Evolutionary conservation across 495 filamentous ascomycete species (phyloP).

Genomic region (Antarctomyces pellizariae): DNA sequence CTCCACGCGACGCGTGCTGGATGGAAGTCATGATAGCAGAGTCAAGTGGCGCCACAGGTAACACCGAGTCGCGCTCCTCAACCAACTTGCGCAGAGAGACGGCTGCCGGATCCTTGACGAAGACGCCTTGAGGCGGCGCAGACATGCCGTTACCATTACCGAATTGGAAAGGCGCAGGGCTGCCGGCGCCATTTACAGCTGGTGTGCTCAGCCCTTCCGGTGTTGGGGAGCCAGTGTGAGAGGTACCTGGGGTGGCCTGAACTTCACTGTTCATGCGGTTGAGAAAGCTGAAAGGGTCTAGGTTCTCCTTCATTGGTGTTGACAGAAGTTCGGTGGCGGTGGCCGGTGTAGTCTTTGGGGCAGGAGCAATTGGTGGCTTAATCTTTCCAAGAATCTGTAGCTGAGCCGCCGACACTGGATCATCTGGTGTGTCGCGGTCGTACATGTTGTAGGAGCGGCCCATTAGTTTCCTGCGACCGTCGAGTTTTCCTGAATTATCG

Average conservation of each 20-base stretch:
- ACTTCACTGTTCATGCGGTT: conserved; percentile 22
- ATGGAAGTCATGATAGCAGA: conserved; percentile 73
- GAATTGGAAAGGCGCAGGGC: conserved; percentile 19
- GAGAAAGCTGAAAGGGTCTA: conserved; percentile 29
- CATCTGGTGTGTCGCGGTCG: conserved; percentile 61
- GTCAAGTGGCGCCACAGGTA: conserved; percentile 68
- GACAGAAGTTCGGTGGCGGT: conserved; percentile 7
- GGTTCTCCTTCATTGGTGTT: conserved; percentile 29
- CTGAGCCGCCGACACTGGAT: conserved; percentile 72
- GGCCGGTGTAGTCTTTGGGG: conserved; percentile 8
- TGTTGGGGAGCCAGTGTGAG: conserved; percentile 63
- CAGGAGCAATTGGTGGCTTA: conserved; percentile 29
- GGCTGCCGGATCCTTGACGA: conserved; percentile 14
- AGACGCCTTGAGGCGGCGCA: conserved; percentile 9
- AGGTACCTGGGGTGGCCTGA: conserved; percentile 52
- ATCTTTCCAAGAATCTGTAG: conserved; percentile 45
- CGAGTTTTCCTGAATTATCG: conserved; percentile 54
- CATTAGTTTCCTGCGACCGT: conserved; percentile 52
- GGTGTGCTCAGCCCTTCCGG: conserved; percentile 54
- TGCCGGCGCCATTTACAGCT: conserved; percentile 16
- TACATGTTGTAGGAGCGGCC: conserved; percentile 80
- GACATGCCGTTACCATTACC: conserved; percentile 12
- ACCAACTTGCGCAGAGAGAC: conserved; percentile 26
- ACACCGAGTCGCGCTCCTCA: conserved; percentile 52
- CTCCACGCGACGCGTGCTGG: conserved; percentile 59